Evolutionary conservation across 768 basidiomycete genomes (phyloP), one percentile per base, ranked within the genome.

Genomic region (Kwoniella sp.): DNA sequence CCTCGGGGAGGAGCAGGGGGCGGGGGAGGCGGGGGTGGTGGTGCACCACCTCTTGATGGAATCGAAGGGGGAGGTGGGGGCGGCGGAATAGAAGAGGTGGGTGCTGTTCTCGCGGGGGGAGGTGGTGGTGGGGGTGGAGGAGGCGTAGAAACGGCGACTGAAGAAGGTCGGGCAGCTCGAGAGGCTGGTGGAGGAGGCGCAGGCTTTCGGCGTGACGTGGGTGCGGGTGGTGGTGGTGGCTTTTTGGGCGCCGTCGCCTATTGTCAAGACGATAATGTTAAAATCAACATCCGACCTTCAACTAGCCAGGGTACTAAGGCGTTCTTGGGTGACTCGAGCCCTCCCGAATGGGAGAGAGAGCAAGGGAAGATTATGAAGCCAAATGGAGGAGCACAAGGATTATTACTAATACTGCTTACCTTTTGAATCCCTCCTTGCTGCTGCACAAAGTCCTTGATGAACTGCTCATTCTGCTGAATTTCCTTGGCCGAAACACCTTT

Each of bases 401-500:
- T 5, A 33, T 33, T 13, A 13, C 33, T 10, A 19, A 30, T 47
- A 24, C 24, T 21, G 26, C 82, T 15, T 50, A 73, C 74, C 64
- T 71, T 73, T 26, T 80, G 71, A 27, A 81, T 77, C 0, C 81
- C 82, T 12, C 80, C 82, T 17, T 80, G 77, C 37, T 82, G 88
- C 71, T 67, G 86, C 83, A 92, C 85, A 73, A 87, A 99, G 67
- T 88, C 84, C 74, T 88, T 88, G 81, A 99, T 95, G 77, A 92
- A 97, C 66, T 90, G 88, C 82, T 88, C 88, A 72, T 98, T 88
- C 67, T 88, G 81, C 64, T 83, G 84, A 40, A 96, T 87, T 47
- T 90, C 80, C 37, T 88, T 86, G 54, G 79, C 75, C 9, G 85
- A 83, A 52, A 97, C 80, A 0, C 92, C 92, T 7, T 83, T 80